Evolutionary conservation across 2,329 filamentous ascomycete genomes (phyloP).

Genomic region (Penicillium sp.): DNA sequence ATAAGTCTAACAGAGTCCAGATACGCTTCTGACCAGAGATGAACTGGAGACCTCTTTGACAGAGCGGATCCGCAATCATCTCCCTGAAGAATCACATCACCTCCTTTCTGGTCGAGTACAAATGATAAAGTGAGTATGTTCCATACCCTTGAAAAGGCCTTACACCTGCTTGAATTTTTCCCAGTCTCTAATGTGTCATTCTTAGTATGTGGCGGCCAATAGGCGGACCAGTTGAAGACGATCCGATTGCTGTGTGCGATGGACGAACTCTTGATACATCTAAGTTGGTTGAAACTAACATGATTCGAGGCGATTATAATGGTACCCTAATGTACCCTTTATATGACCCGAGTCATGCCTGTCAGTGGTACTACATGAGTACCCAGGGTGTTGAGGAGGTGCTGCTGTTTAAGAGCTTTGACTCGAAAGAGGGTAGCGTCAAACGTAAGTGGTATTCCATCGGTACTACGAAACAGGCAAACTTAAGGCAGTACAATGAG

Average conservation of each 20-base stretch:
- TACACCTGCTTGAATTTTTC: too few species aligned
- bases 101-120: conserved; percentile 9
- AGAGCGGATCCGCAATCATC: conserved; percentile 11
- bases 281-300: conserved; percentile 7
- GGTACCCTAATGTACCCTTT: conserved; percentile 8
- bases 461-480: background rate
- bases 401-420: conserved; percentile 10
- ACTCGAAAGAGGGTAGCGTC: conserved; percentile 3
- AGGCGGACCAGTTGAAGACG: conserved; percentile 7
- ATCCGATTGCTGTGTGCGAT: conserved; percentile 10
- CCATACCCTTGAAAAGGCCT: background rate
- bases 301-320: conserved; percentile 9
- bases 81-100: conserved; percentile 4
- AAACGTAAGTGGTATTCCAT: conserved; percentile 2
- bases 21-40: conserved; percentile 8
- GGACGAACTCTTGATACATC: background rate
- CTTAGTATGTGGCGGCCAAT: conserved; percentile 8
- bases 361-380: conserved; percentile 11
- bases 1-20: background rate
- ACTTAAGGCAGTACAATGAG: background rate
- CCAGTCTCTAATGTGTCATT: background rate
- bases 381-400: conserved; percentile 8
- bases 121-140: conserved; percentile 9
- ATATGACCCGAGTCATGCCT: conserved; percentile 2
- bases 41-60: conserved; percentile 4